Evolutionary conservation across 805 yeast genomes (phyloP), one percentile per base, ranked within the genome.

Genomic region (Zygoascus biomembranicola): DNA sequence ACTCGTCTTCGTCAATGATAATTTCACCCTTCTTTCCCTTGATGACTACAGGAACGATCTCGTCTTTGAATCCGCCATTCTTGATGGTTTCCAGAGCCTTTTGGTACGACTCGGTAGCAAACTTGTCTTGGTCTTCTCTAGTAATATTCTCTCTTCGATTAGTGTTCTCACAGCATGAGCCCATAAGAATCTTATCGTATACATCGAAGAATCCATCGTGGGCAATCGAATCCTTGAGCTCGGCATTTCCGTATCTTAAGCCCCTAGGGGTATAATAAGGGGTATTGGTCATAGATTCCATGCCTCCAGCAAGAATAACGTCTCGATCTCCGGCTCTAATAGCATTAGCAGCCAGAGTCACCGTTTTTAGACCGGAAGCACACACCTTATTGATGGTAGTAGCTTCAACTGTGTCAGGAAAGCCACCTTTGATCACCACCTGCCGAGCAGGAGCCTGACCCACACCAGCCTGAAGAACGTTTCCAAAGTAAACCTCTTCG

Each of bases 391-490:
- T 92, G 61, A 90, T 77, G 42, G 97, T 87, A 51, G 95, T 80
- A 54, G 96, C 95, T 55, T 87, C 87, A 53, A 90, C 84, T 53
- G 79, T 74, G 59, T 84, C 83, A 46, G 90, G 84, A 54, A 90
- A 76, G 10, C 97, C 97, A 14, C 97, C 85, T 63, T 81, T 84
- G 61, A 90, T 66, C 16, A 94, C 96, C 47, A 90, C 97, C 75
- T 90, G 98, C 73, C 97, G 85, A 31, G 98, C 98, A 44, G 97
- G 97, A 51, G 94, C 90, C 73, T 90, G 98, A 56, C 98, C 98
- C 55, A 85, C 81, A 65, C 87, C 87, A 57, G 96, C 98, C 68
- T 85, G 90, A 64, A 90, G 71, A 41, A 89, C 98, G 65, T 88
- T 85, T 66, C 98, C 98, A 69, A 88, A 88, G 65, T 84, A 78